Evolutionary conservation across 192 early-diverging fungal genomes (phyloP).

Genomic region (Paraglomus brasilianum): DNA sequence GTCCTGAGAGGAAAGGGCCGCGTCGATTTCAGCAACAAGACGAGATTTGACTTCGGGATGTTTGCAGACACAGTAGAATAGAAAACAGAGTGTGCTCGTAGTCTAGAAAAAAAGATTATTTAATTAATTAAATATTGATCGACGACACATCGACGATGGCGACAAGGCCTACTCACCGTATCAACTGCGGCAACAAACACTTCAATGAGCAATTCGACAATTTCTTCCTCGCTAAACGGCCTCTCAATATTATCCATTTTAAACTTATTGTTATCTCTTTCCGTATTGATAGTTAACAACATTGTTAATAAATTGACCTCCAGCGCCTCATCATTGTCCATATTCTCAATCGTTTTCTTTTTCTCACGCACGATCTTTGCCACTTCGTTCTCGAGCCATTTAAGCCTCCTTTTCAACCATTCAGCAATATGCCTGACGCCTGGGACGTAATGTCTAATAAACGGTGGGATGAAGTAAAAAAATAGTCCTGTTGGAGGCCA

Average conservation of each 20-base stretch:
- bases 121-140: too few species aligned
- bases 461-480: background rate
- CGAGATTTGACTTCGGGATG: background rate
- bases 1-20: background rate
- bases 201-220: background rate
- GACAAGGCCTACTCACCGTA: conserved; percentile 8
- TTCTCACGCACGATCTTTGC: background rate
- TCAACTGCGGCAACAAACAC: conserved; percentile 1
- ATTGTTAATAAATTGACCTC: background rate
- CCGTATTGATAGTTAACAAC: background rate
- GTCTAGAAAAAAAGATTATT: background rate
- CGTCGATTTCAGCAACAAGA: background rate
- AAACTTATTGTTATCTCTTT: background rate
- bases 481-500: too few species aligned
- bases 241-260: background rate
- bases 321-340: background rate
- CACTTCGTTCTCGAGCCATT: background rate
- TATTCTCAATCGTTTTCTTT: background rate
- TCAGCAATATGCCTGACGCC: background rate
- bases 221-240: conserved; percentile 7
- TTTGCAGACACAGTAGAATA: background rate
- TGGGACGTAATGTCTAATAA: background rate
- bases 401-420: background rate
- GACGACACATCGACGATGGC: too few species aligned
- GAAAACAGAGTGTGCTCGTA: background rate